Conservation (phyloP, 345 rosid species). For the Citrus reticulata region DNA sequence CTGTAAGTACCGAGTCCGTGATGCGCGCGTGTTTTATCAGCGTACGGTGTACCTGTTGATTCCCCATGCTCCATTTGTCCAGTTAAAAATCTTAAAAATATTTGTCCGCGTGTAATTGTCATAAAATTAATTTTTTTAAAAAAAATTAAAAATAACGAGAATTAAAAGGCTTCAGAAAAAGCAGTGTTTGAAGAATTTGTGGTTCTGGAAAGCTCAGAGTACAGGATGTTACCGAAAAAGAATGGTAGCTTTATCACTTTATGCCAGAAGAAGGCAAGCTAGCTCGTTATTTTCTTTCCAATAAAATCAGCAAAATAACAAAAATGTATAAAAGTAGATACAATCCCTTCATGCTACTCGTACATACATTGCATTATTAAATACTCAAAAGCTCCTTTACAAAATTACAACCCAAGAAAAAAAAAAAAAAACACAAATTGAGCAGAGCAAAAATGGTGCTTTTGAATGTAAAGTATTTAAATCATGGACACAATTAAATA, state of each 20-base stretch:
- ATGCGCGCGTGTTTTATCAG: not conserved
- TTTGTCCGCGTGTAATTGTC: not conserved
- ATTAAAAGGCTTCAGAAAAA: not conserved
- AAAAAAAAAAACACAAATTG: not conserved
- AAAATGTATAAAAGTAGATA: not conserved
- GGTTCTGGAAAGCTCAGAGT: not conserved
- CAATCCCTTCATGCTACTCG: not conserved
- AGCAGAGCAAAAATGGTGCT: not conserved
- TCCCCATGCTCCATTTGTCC: too few relatives aligned
- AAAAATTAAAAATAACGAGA: not conserved
- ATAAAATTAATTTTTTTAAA: too few relatives aligned
- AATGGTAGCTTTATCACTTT: not conserved
- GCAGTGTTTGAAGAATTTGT: not conserved
- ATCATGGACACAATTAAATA: slow-evolving; percentile 18
- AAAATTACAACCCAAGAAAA: not conserved
- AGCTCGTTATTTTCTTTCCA: not conserved
- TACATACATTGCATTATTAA: not conserved
- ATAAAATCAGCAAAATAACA: not conserved
- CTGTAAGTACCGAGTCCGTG: not conserved
- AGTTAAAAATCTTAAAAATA: too few relatives aligned
- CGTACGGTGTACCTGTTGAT: not conserved
- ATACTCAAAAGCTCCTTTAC: not conserved
- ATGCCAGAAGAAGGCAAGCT: not conserved
- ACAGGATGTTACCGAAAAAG: not conserved
- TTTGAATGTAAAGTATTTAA: slow-evolving; percentile 16